Evolutionary conservation across 164 flowering plant species (phyloP), one percentile per base, ranked within the genome.

Genomic region (Liriodendron chinense): DNA sequence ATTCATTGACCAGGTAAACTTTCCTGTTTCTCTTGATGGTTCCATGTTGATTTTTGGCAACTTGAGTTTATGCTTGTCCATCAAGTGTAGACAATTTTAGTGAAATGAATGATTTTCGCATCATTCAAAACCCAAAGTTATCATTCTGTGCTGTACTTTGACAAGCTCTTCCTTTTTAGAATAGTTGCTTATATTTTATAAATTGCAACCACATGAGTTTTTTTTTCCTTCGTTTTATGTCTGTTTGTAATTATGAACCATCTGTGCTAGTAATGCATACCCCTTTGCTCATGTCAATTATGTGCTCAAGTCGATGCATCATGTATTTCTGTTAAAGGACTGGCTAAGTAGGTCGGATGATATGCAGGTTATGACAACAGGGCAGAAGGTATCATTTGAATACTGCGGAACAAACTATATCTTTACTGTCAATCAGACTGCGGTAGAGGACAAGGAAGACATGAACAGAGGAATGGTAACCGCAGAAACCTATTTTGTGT

Each of bases 361-460:
- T 69, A 56, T 24, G 82, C 93, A 96, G 98, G 92, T 96, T 73
- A 84, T 96, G 98, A 96, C 98, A 69, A 71, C 80, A 34, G 99
- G 99, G 26, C 99, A 96, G 77, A 91, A 78, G 74, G 98, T 87
- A n/a, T 74, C 89, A 20, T 91, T 96, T 83, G 98, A 94, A 79
- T 93, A 88, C 84, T 90, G 85, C 82, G 99, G 98, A 56, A 89
- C 73, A 81, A 87, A 85, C 69, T 94, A 88, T 74, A 79, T 89
- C 50, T 90, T 90, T 79, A 96, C 98, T 34, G 98, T 96, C 73
- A 91, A 70, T 76, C 90, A 88, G 84, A 93, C 94, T 73, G 82
- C 43, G 34, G 78, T 91, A 4, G 98, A 92, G 82, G 93, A 89
- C 24, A 83, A 80, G 79, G 90, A 89, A 63, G 87, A 75, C 34